Percentiles rank a stretch among this genome's conserved stretches.
phyloP scores from a whole-genome alignment of 805 yeast species.

The Suhomyces prunicola region DNA sequence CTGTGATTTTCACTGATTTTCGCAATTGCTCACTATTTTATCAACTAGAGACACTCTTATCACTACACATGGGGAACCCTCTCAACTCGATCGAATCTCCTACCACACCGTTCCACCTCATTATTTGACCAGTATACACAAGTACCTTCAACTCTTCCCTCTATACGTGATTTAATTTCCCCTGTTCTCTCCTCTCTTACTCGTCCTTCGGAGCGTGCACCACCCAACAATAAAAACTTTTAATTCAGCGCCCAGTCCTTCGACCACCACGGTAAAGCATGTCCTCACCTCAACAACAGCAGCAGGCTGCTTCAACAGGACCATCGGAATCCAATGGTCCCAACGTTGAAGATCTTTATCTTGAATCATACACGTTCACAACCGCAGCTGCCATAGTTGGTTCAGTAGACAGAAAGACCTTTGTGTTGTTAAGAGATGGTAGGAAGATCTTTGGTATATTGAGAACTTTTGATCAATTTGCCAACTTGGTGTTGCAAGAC shows the following conservation, averaged over 20 bases:
- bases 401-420: slow-evolving; percentile 77
- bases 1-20: neutral
- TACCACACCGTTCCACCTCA: neutral
- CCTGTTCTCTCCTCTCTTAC: neutral
- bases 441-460: slow-evolving; percentile 82
- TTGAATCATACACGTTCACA: slow-evolving; percentile 79
- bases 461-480: slow-evolving; percentile 93
- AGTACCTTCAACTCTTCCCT: neutral
- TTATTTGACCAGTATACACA: neutral
- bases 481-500: slow-evolving; percentile 89
- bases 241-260: neutral
- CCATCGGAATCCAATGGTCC: slow-evolving; percentile 18
- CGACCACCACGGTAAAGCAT: neutral
- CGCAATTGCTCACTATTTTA: neutral
- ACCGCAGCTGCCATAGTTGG: slow-evolving; percentile 90
- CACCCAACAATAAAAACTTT: slow-evolving; percentile 2
- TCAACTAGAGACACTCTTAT: neutral
- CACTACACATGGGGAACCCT: neutral
- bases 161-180: neutral
- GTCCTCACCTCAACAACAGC: slow-evolving; percentile 2
- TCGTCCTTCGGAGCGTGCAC: neutral
- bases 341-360: slow-evolving; percentile 54
- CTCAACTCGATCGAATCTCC: neutral
- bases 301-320: slow-evolving; percentile 1
- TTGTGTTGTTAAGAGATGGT: slow-evolving; percentile 87